These are phyloP conservation scores for Bipolaris gigantea DNA, from an alignment of 2,329 filamentous ascomycete species.

Conservation along the genomic window DNA sequence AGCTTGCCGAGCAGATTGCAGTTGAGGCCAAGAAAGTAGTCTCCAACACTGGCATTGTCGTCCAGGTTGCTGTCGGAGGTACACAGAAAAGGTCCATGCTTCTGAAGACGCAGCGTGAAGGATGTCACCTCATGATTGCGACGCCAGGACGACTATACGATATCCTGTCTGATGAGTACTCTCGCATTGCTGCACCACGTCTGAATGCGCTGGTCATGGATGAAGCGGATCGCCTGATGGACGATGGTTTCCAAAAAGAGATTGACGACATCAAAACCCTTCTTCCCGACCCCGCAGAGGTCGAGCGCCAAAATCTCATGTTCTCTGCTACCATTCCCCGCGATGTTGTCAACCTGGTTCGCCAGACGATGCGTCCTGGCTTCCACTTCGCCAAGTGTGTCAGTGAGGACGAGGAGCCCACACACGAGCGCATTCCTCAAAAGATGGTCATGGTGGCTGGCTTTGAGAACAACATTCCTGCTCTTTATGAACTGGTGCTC, in stretches of 20 bases:
- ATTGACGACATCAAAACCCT: slow-evolving; percentile 52
- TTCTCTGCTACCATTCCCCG: slow-evolving; percentile 92
- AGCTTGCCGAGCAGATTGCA: slow-evolving; percentile 66
- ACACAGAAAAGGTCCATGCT: slow-evolving; percentile 75
- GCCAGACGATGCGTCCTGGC: slow-evolving; percentile 73
- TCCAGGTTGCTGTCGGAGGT: slow-evolving; percentile 86
- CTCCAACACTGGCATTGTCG: slow-evolving; percentile 65
- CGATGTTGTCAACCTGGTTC: slow-evolving; percentile 79
- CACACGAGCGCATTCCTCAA: slow-evolving; percentile 83
- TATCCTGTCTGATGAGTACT: slow-evolving; percentile 67
- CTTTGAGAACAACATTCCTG: slow-evolving; percentile 75
- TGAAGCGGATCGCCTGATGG: slow-evolving; percentile 68
- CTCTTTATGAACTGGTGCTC: slow-evolving; percentile 74
- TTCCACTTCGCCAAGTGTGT: slow-evolving; percentile 95
- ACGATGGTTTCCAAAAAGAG: slow-evolving; percentile 57
- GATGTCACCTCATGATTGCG: slow-evolving; percentile 86
- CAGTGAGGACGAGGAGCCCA: slow-evolving; percentile 75
- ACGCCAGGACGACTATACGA: slow-evolving; percentile 89
- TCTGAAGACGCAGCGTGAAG: slow-evolving; percentile 66
- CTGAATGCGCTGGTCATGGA: slow-evolving; percentile 64
- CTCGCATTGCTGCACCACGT: slow-evolving; percentile 65
- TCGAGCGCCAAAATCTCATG: slow-evolving; percentile 84
- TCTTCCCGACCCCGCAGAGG: slow-evolving; percentile 64
- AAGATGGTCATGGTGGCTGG: slow-evolving; percentile 67
- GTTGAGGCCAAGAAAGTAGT: slow-evolving; percentile 72